These are phyloP conservation scores for Cladosporium sp. DNA, from an alignment of 2,329 filamentous ascomycete species.

Conservation along the genomic window DNA sequence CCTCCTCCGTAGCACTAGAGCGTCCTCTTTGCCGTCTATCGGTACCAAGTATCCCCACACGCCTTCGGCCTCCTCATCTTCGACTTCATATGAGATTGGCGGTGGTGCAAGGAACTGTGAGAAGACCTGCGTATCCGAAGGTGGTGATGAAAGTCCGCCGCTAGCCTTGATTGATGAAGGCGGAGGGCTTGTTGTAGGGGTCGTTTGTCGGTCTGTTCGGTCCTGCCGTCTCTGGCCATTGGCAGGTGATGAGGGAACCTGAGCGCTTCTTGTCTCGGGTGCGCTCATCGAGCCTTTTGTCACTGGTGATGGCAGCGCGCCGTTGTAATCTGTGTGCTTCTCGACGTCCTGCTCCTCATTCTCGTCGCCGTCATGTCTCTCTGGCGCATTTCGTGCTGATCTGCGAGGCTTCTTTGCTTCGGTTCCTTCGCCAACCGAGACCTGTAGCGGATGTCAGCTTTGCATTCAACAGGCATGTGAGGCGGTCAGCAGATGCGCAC, in stretches of 20 bases:
- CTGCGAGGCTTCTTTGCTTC: slow-evolving; percentile 83
- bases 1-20: slow-evolving; percentile 74
- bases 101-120: slow-evolving; percentile 79
- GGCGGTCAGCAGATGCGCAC: slow-evolving; percentile 51
- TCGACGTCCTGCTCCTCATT: slow-evolving; percentile 19
- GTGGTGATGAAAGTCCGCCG: slow-evolving; percentile 59
- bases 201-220: slow-evolving; percentile 46
- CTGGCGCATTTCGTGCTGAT: slow-evolving; percentile 58
- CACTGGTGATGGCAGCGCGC: slow-evolving; percentile 77
- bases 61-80: slow-evolving; percentile 79
- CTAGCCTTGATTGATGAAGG: slow-evolving; percentile 36
- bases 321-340: slow-evolving; percentile 58
- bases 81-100: slow-evolving; percentile 72
- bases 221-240: background rate
- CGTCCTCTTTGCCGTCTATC: slow-evolving; percentile 58
- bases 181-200: slow-evolving; percentile 41
- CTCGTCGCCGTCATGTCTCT: slow-evolving; percentile 23
- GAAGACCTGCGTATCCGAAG: slow-evolving; percentile 73
- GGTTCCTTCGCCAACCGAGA: slow-evolving; percentile 62
- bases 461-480: background rate
- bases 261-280: background rate
- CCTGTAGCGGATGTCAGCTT: slow-evolving; percentile 48
- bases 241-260: background rate
- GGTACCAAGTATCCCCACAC: slow-evolving; percentile 96
- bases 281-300: slow-evolving; percentile 62